Percentiles rank a stretch among this genome's conserved stretches.
Evolutionary conservation across 2,329 filamentous ascomycete species (phyloP).

Genomic region (Didymella exigua): DNA sequence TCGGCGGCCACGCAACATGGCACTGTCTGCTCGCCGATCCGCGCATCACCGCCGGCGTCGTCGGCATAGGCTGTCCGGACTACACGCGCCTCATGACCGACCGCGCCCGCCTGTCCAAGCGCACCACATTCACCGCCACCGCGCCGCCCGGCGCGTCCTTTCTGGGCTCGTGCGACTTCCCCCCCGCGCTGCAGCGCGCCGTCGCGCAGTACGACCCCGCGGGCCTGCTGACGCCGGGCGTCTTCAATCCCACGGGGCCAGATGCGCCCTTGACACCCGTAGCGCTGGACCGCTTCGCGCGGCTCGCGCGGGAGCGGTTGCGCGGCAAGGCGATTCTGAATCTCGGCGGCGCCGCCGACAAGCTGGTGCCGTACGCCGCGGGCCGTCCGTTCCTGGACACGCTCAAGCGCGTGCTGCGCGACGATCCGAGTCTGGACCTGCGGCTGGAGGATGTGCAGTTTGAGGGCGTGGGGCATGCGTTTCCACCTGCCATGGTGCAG

Average conservation of each 20-base stretch:
- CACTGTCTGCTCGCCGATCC: constrained; percentile 79
- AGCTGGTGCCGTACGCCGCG: constrained; percentile 71
- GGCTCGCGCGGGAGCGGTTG: constrained; percentile 54
- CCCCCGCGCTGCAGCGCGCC: constrained; percentile 66
- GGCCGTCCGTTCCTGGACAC: constrained; percentile 66
- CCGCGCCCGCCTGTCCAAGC: constrained; percentile 74
- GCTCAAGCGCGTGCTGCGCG: constrained; percentile 63
- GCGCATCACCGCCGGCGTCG: constrained; percentile 76
- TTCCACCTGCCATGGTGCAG: constrained; percentile 68
- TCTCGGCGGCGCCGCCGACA: constrained; percentile 68
- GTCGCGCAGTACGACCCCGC: constrained; percentile 75
- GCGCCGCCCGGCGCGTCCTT: constrained; percentile 67
- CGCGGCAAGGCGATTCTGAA: constrained; percentile 45
- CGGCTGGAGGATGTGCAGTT: constrained; percentile 71
- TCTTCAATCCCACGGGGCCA: constrained; percentile 28
- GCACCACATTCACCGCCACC: constrained; percentile 63
- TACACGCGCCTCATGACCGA: constrained; percentile 80
- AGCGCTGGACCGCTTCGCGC: constrained; percentile 37
- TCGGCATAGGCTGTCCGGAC: constrained; percentile 89
- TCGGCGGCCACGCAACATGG: constrained; percentile 90
- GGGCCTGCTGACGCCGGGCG: constrained; percentile 65
- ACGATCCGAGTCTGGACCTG: constrained; percentile 56
- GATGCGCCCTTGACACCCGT: constrained; percentile 44
- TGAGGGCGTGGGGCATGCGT: constrained; percentile 71
- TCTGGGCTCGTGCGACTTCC: constrained; percentile 79